Evolutionary conservation across 352 stramenopile species (phyloP).

Genomic region (Hyaloperonospora brassicae): DNA sequence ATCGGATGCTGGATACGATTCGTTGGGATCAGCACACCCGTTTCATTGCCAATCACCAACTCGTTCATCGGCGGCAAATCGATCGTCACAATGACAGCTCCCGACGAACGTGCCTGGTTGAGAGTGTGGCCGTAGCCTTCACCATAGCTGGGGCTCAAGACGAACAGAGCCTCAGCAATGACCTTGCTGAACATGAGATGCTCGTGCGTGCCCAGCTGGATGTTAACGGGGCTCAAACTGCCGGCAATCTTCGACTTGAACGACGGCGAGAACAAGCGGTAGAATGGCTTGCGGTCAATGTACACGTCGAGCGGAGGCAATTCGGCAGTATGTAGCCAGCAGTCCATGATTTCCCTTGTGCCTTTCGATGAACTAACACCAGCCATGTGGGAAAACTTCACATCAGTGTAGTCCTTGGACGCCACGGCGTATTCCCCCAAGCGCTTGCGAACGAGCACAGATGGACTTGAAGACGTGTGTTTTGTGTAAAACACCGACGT

Average conservation of each 20-base stretch:
- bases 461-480: constrained; percentile 38
- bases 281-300: constrained; percentile 22
- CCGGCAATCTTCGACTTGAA: constrained; percentile 20
- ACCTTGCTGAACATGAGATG: constrained; percentile 32
- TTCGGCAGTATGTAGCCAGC: constrained; percentile 37
- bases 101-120: constrained; percentile 51
- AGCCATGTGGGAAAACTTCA: constrained; percentile 45
- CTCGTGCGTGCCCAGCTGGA: constrained; percentile 18
- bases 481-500: constrained; percentile 45
- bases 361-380: constrained; percentile 48
- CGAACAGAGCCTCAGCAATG: constrained; percentile 35
- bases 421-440: constrained; percentile 19
- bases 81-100: constrained; percentile 42
- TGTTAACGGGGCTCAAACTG: constrained; percentile 24
- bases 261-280: constrained; percentile 16
- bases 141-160: constrained; percentile 48
- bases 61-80: constrained; percentile 66
- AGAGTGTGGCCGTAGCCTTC: constrained; percentile 73
- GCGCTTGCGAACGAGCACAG: constrained; percentile 16
- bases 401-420: constrained; percentile 32
- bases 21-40: constrained; percentile 18
- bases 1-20: constrained; percentile 13
- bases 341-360: constrained; percentile 43
- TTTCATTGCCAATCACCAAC: constrained; percentile 24
- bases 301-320: constrained; percentile 40